These are phyloP conservation scores for Cetraspora pellucida DNA, from an alignment of 192 early-diverging fungal genomes.

Conservation along the genomic window DNA sequence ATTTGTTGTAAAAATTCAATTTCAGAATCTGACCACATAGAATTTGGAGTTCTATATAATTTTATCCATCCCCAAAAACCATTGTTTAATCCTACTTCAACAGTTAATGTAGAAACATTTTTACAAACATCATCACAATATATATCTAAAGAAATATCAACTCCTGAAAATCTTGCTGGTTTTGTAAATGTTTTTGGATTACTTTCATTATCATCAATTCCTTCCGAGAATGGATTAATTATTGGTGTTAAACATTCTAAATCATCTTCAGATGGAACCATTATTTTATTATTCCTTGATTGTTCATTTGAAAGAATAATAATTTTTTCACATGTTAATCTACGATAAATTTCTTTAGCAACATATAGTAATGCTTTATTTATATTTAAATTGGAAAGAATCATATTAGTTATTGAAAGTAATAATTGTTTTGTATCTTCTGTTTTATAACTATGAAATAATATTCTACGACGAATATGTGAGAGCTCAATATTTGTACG, in stretches of 20 bases:
- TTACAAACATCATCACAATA: constrained; percentile 29
- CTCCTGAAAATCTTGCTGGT: background rate
- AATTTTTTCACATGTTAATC: constrained; percentile 43
- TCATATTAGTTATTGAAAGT: constrained; percentile 43
- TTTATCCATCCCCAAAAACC: constrained; percentile 44
- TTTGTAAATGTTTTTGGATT: background rate
- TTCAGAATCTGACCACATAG: constrained; percentile 42
- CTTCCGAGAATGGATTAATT: background rate
- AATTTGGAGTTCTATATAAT: constrained; percentile 35
- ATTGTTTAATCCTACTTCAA: constrained; percentile 38
- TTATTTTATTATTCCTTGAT: background rate
- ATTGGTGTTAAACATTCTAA: no score
- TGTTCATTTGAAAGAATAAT: constrained; percentile 36
- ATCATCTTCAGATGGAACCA: background rate
- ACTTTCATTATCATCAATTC: background rate
- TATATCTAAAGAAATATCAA: background rate
- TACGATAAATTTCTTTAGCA: constrained; percentile 41
- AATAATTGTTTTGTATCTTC: constrained; percentile 46
- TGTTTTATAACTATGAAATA: constrained; percentile 40
- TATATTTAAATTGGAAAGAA: constrained; percentile 40
- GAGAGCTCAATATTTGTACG: constrained; percentile 54
- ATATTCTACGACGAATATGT: constrained; percentile 45
- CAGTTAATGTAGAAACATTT: constrained; percentile 36
- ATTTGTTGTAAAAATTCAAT: constrained; percentile 47
- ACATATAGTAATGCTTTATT: constrained; percentile 39